These are phyloP conservation scores for Didymella keratinophila DNA, from an alignment of 2,329 filamentous ascomycete species.

Conservation along the genomic window DNA sequence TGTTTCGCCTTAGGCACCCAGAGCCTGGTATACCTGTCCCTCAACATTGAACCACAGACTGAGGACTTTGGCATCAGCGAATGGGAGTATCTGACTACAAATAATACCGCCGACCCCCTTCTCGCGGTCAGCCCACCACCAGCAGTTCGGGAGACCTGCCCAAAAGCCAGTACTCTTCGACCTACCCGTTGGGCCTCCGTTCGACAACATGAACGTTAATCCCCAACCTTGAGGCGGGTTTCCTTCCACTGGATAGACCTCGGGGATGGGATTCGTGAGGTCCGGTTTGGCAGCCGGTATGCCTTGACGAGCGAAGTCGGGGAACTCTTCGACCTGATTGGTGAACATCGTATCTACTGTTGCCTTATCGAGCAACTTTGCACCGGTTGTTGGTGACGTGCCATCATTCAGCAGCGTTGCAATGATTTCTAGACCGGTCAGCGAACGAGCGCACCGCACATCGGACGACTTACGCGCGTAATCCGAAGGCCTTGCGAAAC, in stretches of 20 bases:
- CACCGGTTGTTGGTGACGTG: constrained; percentile 63
- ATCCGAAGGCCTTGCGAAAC: constrained; percentile 66
- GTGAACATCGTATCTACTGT: constrained; percentile 71
- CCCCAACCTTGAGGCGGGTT: constrained; percentile 69
- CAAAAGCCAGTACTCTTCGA: constrained; percentile 59
- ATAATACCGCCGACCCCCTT: constrained; percentile 60
- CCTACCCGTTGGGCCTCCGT: constrained; percentile 35
- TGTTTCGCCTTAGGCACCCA: not conserved
- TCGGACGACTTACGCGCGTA: constrained; percentile 60
- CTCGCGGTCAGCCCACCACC: constrained; percentile 68
- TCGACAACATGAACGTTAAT: constrained; percentile 63
- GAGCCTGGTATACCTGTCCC: constrained; percentile 34
- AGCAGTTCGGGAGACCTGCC: constrained; percentile 68
- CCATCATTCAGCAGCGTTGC: constrained; percentile 70
- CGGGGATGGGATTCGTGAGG: constrained; percentile 58
- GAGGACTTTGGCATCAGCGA: constrained; percentile 39
- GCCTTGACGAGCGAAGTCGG: constrained; percentile 58
- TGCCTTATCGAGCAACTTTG: constrained; percentile 61
- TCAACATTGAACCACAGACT: constrained; percentile 35
- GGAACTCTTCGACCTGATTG: constrained; percentile 65
- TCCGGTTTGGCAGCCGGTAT: constrained; percentile 60
- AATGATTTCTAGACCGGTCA: constrained; percentile 61
- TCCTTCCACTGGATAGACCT: constrained; percentile 57
- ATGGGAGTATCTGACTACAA: constrained; percentile 42
- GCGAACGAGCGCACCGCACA: constrained; percentile 5